Conservation (phyloP, 2,329 filamentous ascomycete species). For the Pestalotiopsis sp. region DNA sequence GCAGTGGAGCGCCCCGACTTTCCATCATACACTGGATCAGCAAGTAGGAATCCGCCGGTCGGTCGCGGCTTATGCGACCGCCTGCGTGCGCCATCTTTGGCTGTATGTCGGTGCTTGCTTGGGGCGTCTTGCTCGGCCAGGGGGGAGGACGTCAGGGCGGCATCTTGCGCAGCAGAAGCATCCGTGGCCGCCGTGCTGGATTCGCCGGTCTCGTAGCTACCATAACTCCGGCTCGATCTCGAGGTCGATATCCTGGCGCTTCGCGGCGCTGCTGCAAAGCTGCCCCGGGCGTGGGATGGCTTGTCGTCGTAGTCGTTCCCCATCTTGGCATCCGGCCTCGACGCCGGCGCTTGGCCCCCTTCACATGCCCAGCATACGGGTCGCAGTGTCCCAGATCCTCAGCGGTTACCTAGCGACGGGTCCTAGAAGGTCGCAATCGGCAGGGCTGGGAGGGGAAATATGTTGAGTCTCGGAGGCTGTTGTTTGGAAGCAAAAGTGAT, state of each 20-base stretch:
- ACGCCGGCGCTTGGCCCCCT: not conserved
- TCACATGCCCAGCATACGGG: not conserved
- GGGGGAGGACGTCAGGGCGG: conserved; percentile 18
- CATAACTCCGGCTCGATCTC: conserved; percentile 33
- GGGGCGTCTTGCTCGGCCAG: conserved; percentile 16
- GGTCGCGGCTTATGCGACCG: conserved; percentile 46
- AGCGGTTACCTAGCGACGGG: not conserved
- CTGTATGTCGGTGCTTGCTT: conserved; percentile 20
- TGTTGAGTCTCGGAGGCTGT: not conserved
- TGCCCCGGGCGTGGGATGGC: conserved; percentile 6
- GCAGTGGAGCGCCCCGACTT: conserved; percentile 23
- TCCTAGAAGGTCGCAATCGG: not conserved
- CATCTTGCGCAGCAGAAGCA: conserved; percentile 16
- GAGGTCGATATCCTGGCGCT: conserved; percentile 29
- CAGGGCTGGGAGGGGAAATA: not conserved
- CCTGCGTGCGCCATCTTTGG: conserved; percentile 21
- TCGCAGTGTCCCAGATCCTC: not conserved
- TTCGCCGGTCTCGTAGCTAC: conserved; percentile 47
- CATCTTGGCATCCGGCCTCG: conserved; percentile 12
- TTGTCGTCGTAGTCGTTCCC: conserved; percentile 12
- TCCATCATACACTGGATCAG: conserved; percentile 41
- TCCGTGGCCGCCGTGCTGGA: conserved; percentile 41
- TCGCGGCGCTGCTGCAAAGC: conserved; percentile 19
- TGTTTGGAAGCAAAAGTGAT: not conserved
- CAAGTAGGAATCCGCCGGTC: conserved; percentile 54